Evolutionary conservation across 78 protist genomes (phyloP), one percentile per base, ranked within the genome.

Genomic region (Guillardia theta): DNA sequence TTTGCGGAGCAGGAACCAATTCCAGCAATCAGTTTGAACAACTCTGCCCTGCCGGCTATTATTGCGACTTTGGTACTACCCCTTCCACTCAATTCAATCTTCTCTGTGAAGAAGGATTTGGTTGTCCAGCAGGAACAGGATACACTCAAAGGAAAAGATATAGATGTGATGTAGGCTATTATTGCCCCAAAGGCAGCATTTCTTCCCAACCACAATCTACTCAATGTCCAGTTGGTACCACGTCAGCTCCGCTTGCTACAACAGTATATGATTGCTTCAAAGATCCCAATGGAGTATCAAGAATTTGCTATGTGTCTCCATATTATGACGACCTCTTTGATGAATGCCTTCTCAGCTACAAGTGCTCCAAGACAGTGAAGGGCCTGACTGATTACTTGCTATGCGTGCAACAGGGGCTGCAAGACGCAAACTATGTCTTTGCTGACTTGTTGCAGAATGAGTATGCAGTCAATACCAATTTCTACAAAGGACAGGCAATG

Each of bases 21-120:
- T 15, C 88, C 39, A n/a, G 22, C 44, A 43, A 46, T 27, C 44
- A 41, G 88, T 78, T 78, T 48, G 88, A 12, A 19, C 39, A 46
- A 1, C 21, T n/a, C 18, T 78, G 88, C 39, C 88, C 88, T 6
- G 88, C 88, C 21, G 88, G 88, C 88, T 78, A 41, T 30, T 78
- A 24, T 48, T 78, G 88, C 88, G 88, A 78, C 88, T 78, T 41
- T 48, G 88, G 88, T 8, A 78, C 88, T 8, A 41, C 88, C 21
- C 88, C 88, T 4, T 15, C 21, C 88, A n/a, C 88, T 1, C 88
- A 78, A 22, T 78, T n/a, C 39, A 48, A 78, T 36, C 12, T 24
- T 22, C 48, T 19, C 12, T 78, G 88, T 48, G 48, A 33, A 4
- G 39, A 46, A 15, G 88, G 88, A 8, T 78, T 41, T 30, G 44